Conservation (phyloP, 2,329 filamentous ascomycete species). For the Ceratocystis destructans region DNA sequence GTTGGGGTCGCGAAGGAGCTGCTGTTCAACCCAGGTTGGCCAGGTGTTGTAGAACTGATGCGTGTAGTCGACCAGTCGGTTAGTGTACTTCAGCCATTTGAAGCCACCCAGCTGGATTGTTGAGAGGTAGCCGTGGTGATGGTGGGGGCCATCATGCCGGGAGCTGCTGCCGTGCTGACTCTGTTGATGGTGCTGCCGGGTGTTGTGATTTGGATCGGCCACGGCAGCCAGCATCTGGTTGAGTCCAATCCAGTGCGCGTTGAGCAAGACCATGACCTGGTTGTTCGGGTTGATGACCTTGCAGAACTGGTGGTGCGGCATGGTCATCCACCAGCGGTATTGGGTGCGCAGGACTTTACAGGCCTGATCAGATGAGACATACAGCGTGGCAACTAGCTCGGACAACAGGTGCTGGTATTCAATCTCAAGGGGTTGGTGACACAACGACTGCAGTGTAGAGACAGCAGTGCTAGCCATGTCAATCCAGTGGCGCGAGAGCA, state of each 20-base stretch:
- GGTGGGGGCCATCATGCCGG: not conserved
- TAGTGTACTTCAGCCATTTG: slow-evolving; percentile 39
- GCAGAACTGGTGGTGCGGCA: slow-evolving; percentile 40
- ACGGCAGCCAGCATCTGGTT: slow-evolving; percentile 41
- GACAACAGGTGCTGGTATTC: slow-evolving; percentile 34
- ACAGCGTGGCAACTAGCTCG: slow-evolving; percentile 38
- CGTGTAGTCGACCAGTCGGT: slow-evolving; percentile 33
- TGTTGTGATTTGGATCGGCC: slow-evolving; percentile 25
- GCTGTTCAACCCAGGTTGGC: slow-evolving; percentile 41
- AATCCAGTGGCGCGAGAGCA: slow-evolving; percentile 33
- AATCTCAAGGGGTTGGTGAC: slow-evolving; percentile 31
- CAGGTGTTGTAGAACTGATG: slow-evolving; percentile 37
- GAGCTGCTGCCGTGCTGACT: not conserved
- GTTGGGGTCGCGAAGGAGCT: slow-evolving; percentile 32
- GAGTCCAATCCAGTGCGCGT: slow-evolving; percentile 41
- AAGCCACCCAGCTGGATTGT: slow-evolving; percentile 31
- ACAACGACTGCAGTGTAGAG: slow-evolving; percentile 31
- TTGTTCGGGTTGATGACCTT: slow-evolving; percentile 35
- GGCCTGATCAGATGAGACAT: slow-evolving; percentile 34
- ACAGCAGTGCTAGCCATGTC: slow-evolving; percentile 36
- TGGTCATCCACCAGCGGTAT: slow-evolving; percentile 45
- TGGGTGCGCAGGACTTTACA: slow-evolving; percentile 38
- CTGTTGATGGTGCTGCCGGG: slow-evolving; percentile 4
- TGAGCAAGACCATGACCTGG: slow-evolving; percentile 35
- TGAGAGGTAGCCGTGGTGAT: not conserved